These are phyloP conservation scores for barrel medic (Medicago truncatula) DNA, from an alignment of 306 rosid genomes.

Conservation along the genomic window MtrunA17r5.0-ANR NC_053046.1:36908001-36908500, in stretches of 20 bases:
- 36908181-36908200: not conserved
- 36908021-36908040: constrained; percentile 78
- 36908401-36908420: constrained; percentile 5
- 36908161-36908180: not conserved
- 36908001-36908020: constrained; percentile 89
- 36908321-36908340: constrained; percentile 3
- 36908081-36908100: constrained; percentile 88
- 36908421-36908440: constrained; percentile 3
- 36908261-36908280: not conserved
- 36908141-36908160: constrained; percentile 34
- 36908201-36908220: not conserved
- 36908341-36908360: constrained; percentile 9
- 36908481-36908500: constrained; percentile 9
- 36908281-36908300: not conserved
- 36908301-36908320: not conserved
- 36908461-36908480: constrained; percentile 14
- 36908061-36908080: constrained; percentile 95
- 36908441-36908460: constrained; percentile 15
- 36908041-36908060: constrained; percentile 91
- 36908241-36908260: not conserved
- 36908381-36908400: constrained; percentile 14
- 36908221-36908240: not conserved
- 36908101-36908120: constrained; percentile 92
- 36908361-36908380: constrained; percentile 13
- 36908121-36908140: constrained; percentile 88